Conservation (phyloP, 108 stramenopile genomes). For the Cylindrotheca closterium region DNA sequence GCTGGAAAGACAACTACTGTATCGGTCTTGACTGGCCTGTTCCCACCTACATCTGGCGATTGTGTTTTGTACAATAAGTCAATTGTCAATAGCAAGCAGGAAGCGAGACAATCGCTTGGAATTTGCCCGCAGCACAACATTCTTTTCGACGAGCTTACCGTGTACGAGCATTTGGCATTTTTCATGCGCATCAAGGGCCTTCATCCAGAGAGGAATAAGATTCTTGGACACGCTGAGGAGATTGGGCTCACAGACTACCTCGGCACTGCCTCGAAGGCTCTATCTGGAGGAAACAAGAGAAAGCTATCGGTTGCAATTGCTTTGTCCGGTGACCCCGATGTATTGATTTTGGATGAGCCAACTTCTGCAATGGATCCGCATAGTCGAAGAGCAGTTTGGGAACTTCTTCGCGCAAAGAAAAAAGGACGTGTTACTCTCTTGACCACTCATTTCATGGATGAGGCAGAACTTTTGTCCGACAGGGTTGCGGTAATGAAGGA, state of each 20-base stretch:
- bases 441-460: slow-evolving; percentile 90
- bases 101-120: slow-evolving; percentile 53
- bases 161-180: slow-evolving; percentile 82
- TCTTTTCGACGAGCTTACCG: slow-evolving; percentile 86
- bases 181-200: slow-evolving; percentile 85
- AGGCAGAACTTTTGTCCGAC: slow-evolving; percentile 76
- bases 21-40: slow-evolving; percentile 82
- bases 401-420: slow-evolving; percentile 35
- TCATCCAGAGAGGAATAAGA: slow-evolving; percentile 15
- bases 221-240: slow-evolving; percentile 44
- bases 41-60: slow-evolving; percentile 75
- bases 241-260: slow-evolving; percentile 59
- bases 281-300: slow-evolving; percentile 91
- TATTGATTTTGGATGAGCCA: slow-evolving; percentile 87
- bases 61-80: slow-evolving; percentile 27
- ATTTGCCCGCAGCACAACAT: slow-evolving; percentile 95
- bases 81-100: slow-evolving; percentile 48
- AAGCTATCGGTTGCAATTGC: slow-evolving; percentile 86
- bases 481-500: slow-evolving; percentile 80
- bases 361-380: slow-evolving; percentile 63
- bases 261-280: slow-evolving; percentile 11
- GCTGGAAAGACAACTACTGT: slow-evolving; percentile 63
- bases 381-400: slow-evolving; percentile 55
- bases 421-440: slow-evolving; percentile 52
- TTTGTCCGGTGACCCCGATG: slow-evolving; percentile 70